Base-by-base conservation (phyloP, 768 basidiomycete species). In the Rhodotorula sphaerocarpa region DNA sequence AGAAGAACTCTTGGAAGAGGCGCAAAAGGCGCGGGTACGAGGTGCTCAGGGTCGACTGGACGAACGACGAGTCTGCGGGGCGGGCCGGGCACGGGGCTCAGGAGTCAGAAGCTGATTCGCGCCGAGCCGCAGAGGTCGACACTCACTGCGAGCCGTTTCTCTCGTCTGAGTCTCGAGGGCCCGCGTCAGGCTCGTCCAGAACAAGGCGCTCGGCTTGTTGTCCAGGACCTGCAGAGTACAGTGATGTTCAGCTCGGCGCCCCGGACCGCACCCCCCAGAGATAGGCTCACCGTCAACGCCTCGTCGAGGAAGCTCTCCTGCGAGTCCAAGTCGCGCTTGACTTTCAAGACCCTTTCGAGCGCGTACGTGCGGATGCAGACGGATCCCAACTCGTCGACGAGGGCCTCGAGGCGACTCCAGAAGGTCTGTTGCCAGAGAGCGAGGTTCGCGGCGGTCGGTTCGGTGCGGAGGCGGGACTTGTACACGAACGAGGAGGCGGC, bases 1-100 rank as follows among this genome's bases (percentile, higher is more conserved):
- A 84, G 74, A 99, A 99, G 77, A 99, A 95, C 44, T 91, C 90
- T 58, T 99, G 95, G 76, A 99, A 92, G 3, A 96, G 80, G 15
- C 95, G 82, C 14, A 99, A 75, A 5, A 99, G 79, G 52, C 83
- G 82, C 5, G 92, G 90, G 76, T 97, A 97, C 23, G 88, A 87
- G 3, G 83, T 79, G 68, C 85, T 84, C 44, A 99, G 77, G 7
- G 88, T 88, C 70, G 92, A 90, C 70, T 96, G 91, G 16, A 96
- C 75, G 75, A 97, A 97, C 0, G 83, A 81, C 0, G 93, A 96
- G 23, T 80, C 90, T 95, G 65, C n/a, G 6, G 3, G 2, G 0
- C 7, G 34, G 2, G 39, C n/a, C 23, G 30, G 20, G 43, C 23
- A 44, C 43, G 23, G 20, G 43, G 20, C n/a, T n/a, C n/a, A n/a